These are phyloP conservation scores for Phellopilus nigrolimitatus DNA, from an alignment of 1,284 basidiomycete species.

Conservation along the genomic window DNA sequence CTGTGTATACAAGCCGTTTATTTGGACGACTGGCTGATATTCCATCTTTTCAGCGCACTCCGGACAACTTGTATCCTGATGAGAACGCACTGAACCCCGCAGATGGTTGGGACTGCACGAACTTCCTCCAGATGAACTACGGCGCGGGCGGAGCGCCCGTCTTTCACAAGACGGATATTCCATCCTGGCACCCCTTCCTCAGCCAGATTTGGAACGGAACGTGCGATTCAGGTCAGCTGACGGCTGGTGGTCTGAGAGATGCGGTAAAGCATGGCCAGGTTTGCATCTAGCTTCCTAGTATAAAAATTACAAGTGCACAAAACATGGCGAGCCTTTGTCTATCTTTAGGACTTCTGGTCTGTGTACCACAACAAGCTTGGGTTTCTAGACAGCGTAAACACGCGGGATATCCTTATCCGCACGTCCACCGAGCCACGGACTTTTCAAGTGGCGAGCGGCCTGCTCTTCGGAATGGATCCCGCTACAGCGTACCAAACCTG, in stretches of 20 bases:
- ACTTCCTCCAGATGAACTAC: constrained; percentile 35
- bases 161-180: constrained; percentile 37
- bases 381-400: constrained; percentile 38
- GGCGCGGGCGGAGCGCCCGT: constrained; percentile 33
- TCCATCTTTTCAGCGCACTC: constrained; percentile 37
- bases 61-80: constrained; percentile 44
- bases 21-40: background rate
- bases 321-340: no score
- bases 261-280: constrained; percentile 45
- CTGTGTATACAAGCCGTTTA: background rate
- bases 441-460: constrained; percentile 38
- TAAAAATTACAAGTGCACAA: background rate
- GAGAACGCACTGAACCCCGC: constrained; percentile 41
- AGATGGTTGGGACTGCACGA: constrained; percentile 38
- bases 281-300: background rate
- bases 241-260: constrained; percentile 44
- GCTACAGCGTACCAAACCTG: constrained; percentile 32
- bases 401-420: constrained; percentile 27
- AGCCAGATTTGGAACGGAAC: constrained; percentile 51
- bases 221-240: constrained; percentile 51
- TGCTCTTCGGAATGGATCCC: constrained; percentile 48
- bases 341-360: constrained; percentile 44
- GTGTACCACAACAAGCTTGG: constrained; percentile 41
- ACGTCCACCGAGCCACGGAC: constrained; percentile 29
- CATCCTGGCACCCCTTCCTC: constrained; percentile 42